Evolutionary conservation across 371 early-diverging fungal species (phyloP), one percentile per base, ranked within the genome.

Genomic region (Mortierella sp.): DNA sequence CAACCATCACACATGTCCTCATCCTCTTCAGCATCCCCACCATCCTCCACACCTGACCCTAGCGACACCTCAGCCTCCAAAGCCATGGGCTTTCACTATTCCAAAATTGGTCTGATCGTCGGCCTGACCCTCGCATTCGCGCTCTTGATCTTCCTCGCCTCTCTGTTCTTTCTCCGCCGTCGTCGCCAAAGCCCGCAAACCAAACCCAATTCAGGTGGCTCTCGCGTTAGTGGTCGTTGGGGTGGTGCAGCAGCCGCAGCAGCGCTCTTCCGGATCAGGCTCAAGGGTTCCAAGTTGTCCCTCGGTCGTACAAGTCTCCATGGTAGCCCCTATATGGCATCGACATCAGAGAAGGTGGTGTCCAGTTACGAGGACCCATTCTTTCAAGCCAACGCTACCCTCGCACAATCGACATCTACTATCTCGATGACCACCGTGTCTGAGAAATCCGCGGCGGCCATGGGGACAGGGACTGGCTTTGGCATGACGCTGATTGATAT

Each of bases 401-500:
- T 29, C 11, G 68, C 43, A 24, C 35, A 24, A 41, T 35, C 68
- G 24, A 35, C 18, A 0, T 68, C 68, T 24, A 68, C 35, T 16
- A 38, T 18, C 38, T 41, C 48, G 29, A 21, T 35, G 65, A 58
- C 72, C 21, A 48, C 72, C 29, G 77, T 18, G 3, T 32, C 72
- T 58, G 44, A 56, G 16, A 71, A 38, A 5, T 41, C 55, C 3
- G 6, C 27, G 24, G n/a, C 29, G 14, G 56, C 11, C 35, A 16
- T 43, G 29, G 32, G 55, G 5, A 54, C 24, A 24, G 65, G 48
- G 4, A 35, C 35, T 2, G 49, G 48, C 7, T n/a, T 72, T 29
- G 60, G 60, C 21, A 73, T 51, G 73, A 78, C 68, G 6, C 29
- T 73, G 32, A 27, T 78, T 27, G 68, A 78, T 51, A 78, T 78